Percentiles rank a stretch among this genome's conserved stretches.
Conservation (phyloP, 768 basidiomycete genomes). For the Mycena maculata region DNA sequence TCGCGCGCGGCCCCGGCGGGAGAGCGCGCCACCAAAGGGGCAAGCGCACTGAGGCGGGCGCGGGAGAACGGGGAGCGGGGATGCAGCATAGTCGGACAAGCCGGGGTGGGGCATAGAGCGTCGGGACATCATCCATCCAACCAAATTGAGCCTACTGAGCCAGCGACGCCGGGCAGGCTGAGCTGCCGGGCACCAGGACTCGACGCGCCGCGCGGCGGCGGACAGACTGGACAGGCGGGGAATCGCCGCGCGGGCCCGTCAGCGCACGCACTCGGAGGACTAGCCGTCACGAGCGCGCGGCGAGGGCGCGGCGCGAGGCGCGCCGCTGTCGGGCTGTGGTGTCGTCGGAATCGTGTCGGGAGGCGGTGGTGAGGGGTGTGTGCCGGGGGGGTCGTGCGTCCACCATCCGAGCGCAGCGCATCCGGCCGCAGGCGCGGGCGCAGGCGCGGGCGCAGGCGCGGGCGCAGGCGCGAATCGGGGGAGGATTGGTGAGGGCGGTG, state of each 20-base stretch:
- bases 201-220: constrained; percentile 12
- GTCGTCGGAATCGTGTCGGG: constrained; percentile 29
- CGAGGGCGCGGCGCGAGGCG: constrained; percentile 21
- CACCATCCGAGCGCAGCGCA: constrained; percentile 40
- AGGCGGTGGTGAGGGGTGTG: constrained; percentile 27
- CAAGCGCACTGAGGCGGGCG: constrained; percentile 11
- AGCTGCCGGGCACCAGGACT: too few species aligned
- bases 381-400: constrained; percentile 26
- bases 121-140: not conserved
- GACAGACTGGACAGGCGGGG: not conserved
- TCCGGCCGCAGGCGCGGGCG: constrained; percentile 40
- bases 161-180: not conserved
- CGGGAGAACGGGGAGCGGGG: not conserved
- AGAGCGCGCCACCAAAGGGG: too few species aligned
- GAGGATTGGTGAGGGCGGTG: constrained; percentile 38
- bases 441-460: constrained; percentile 32
- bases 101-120: not conserved
- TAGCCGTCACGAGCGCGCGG: constrained; percentile 27
- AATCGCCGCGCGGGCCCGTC: constrained; percentile 10
- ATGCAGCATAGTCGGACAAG: not conserved
- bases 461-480: constrained; percentile 26
- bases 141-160: not conserved
- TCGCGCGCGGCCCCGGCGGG: not conserved
- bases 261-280: constrained; percentile 31
- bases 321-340: constrained; percentile 1